Conservation (phyloP, 345 rosid genomes). For the Brassica nigra region DNA sequence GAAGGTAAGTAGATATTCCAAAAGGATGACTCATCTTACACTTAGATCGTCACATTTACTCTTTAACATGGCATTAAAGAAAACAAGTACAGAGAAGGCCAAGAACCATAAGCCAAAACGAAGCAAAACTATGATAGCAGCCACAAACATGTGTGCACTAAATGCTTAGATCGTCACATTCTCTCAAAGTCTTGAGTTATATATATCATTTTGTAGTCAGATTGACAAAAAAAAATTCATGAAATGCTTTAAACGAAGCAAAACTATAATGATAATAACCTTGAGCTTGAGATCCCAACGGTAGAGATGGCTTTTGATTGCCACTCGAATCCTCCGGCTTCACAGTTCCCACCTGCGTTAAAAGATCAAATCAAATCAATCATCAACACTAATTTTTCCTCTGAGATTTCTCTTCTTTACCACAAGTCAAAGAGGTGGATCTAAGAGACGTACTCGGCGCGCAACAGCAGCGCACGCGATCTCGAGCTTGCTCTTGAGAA, state of each 20-base stretch:
- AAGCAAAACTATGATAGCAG: not conserved
- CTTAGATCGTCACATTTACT: no score
- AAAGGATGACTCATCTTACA: constrained; percentile 11
- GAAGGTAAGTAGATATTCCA: not conserved
- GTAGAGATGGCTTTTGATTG: constrained; percentile 39
- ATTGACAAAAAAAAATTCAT: not conserved
- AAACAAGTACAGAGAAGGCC: no score
- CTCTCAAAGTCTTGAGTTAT: not conserved
- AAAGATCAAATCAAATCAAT: not conserved
- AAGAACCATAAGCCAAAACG: no score
- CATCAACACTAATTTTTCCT: not conserved
- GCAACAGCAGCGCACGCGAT: constrained; percentile 78
- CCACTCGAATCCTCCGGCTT: constrained; percentile 62
- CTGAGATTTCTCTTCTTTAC: no score
- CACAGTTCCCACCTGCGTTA: constrained; percentile 47
- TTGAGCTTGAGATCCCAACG: constrained; percentile 44
- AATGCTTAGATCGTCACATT: constrained; percentile 3
- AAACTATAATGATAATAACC: constrained; percentile 34
- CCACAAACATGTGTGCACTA: not conserved
- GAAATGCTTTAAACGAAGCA: not conserved
- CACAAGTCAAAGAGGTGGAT: not conserved
- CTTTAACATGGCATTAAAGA: not conserved
- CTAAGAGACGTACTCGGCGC: constrained; percentile 37
- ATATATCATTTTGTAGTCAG: no score
- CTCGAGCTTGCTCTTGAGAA: constrained; percentile 74